These are phyloP conservation scores for Fusarium pseudoanthophilum DNA, from an alignment of 2,329 filamentous ascomycete genomes.

Conservation along the genomic window DNA sequence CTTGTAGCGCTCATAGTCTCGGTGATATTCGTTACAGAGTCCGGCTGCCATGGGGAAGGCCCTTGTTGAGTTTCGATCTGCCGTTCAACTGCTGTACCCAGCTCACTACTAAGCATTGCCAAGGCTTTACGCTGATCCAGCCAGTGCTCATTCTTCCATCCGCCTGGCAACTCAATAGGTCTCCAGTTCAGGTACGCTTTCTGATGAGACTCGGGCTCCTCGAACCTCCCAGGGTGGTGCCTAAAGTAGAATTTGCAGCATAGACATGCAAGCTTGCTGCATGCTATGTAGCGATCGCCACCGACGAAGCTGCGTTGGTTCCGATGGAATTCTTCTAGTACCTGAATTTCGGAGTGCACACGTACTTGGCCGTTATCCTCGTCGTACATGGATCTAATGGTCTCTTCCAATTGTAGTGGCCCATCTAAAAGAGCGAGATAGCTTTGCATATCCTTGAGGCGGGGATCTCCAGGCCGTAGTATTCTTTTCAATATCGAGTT, in stretches of 20 bases:
- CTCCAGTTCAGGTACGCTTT: constrained; percentile 57
- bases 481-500: constrained; percentile 49
- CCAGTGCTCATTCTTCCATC: constrained; percentile 11
- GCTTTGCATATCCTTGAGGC: neutral
- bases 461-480: constrained; percentile 26
- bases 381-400: constrained; percentile 20
- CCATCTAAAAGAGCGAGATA: constrained; percentile 11
- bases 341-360: constrained; percentile 37
- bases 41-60: constrained; percentile 7
- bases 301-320: constrained; percentile 48
- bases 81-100: constrained; percentile 7
- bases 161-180: constrained; percentile 17
- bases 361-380: constrained; percentile 38
- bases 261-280: constrained; percentile 63
- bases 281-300: constrained; percentile 58
- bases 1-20: neutral
- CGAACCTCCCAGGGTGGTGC: constrained; percentile 50
- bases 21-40: constrained; percentile 35
- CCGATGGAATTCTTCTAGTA: constrained; percentile 58
- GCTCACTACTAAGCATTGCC: constrained; percentile 11
- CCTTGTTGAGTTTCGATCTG: constrained; percentile 5
- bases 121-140: constrained; percentile 20
- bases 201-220: constrained; percentile 51
- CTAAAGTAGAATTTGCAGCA: constrained; percentile 59
- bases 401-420: neutral